Percentiles rank a stretch among this genome's conserved stretches.
These are phyloP conservation scores for Thelephora terrestris DNA, from an alignment of 1,284 basidiomycete species.

Conservation along the genomic window DNA sequence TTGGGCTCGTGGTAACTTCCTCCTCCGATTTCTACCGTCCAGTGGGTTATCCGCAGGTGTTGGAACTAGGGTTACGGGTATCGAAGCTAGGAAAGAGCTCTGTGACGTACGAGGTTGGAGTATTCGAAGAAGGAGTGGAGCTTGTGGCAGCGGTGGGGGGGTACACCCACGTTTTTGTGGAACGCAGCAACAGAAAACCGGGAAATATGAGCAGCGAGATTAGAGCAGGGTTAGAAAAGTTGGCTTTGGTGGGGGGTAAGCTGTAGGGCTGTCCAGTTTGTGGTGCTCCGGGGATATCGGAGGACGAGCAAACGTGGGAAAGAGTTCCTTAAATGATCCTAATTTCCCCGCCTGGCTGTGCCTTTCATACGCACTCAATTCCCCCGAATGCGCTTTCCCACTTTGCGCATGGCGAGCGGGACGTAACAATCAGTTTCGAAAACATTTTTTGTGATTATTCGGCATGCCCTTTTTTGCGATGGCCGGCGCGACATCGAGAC, in stretches of 20 bases:
- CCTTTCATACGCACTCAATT: no score
- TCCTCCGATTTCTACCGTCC: conserved; percentile 64
- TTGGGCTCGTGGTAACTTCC: conserved; percentile 67
- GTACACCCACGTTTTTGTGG: conserved; percentile 76
- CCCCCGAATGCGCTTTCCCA: no score
- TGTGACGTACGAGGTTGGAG: conserved; percentile 64
- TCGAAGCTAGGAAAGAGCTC: conserved; percentile 58
- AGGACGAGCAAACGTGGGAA: neutral
- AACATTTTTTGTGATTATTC: no score
- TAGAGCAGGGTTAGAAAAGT: conserved; percentile 31
- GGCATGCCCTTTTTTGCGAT: no score
- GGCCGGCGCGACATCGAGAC: no score
- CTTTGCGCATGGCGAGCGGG: no score
- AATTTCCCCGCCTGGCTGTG: neutral
- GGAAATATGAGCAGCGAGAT: conserved; percentile 30
- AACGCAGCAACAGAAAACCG: conserved; percentile 43
- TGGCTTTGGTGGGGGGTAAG: conserved; percentile 13
- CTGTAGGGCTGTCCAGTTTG: neutral
- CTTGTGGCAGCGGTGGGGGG: conserved; percentile 54
- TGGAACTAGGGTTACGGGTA: conserved; percentile 59
- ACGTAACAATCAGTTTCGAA: no score
- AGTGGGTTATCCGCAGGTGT: conserved; percentile 54
- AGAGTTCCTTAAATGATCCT: neutral
- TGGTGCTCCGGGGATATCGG: neutral
- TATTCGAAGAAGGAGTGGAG: conserved; percentile 44